Base-by-base conservation (phyloP, 1,284 basidiomycete genomes). In the Cutaneotrichosporon curvatum region DNA sequence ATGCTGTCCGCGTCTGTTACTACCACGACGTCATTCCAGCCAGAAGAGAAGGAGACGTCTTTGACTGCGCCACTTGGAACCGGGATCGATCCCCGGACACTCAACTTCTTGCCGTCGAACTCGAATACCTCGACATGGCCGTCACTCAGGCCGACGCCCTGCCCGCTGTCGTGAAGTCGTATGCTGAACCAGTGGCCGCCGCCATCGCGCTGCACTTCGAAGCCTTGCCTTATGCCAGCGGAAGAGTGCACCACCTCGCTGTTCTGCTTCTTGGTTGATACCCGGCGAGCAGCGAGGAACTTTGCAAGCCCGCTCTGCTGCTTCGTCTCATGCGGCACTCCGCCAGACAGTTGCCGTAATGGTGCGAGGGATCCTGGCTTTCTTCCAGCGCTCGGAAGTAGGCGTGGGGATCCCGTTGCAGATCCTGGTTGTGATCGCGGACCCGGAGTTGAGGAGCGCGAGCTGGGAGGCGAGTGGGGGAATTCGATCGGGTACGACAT, bases 401-500 rank as follows among this genome's bases (percentile, higher is more conserved):
- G 12, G 25, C 12, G 25, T 28, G 25, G 25, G 12, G 25, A 28
- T 7, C 25, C 25, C 7, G 8, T 28, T 12, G 25, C 25, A 7
- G 25, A 28, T 12, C 8, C 7, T 7, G 25, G 8, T 28, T 28
- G 25, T 28, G 25, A 28, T 28, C 25, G 25, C 12, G 25, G 25
- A 12, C 7, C 25, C 12, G 25, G 25, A 7, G 25, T 28, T 12
- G 25, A 28, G 8, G 25, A 28, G 25, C 25, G 25, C 7, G 32
- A 34, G 32, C 32, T 16, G 7, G 32, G 32, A 7, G 16, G 32
- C 9, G 32, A 10, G 14, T 34, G 32, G 8, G 59, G 58, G 42
- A 59, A 61, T 16, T 53, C 55, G 41, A 70, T 57, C 11, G 59
- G 55, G 35, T 70, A 68, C 2, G 62, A 63, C 15, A 56, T 64